Base-by-base conservation (phyloP, 2,329 filamentous ascomycete genomes). In the Magnaporthiopsis incrustans region DNA sequence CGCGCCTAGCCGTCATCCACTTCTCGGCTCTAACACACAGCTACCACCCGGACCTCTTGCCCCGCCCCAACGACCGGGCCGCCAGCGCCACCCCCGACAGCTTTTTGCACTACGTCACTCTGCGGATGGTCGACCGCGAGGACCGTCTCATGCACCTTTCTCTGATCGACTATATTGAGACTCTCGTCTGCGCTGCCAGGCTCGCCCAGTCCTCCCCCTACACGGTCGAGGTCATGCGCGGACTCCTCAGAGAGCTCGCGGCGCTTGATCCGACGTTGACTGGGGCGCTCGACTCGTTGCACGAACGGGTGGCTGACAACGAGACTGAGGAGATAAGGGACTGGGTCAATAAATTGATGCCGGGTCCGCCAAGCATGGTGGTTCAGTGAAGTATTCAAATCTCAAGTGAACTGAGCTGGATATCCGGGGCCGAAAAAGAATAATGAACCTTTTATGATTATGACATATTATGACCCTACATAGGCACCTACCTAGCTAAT, bases 91-190 rank as follows among this genome's bases (percentile, higher is more conserved):
- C 32, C 35, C 57, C 53, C 25, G 62, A 63, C 69, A 73, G 81
- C 0, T 67, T 85, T 5, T 73, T 86, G 5, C 79, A 80, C 59
- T 85, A 82, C 69, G 81, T 79, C 4, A 78, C 79, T 10, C 71
- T 85, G 33, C 73, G 69, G 63, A 85, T 85, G 82, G 76, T 84
- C 32, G 80, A 82, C 65, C 76, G 69, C 64, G 69, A 73, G 0
- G 83, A 85, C 64, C 65, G 73, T 26, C 74, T 86, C 27, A 81
- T 85, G 78, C 77, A 80, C 58, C 71, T 81, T 8, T 81, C 67
- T 63, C 74, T 85, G 26, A 72, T 82, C n/a, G 80, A 84, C 66
- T 85, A 84, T 65, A 82, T 82, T 68, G 80, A 84, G 72, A 73
- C 75, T 10, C 73, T 85, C 26, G 72, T 85, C 33, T 79, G 77